Evolutionary conservation across 75 land plant genomes (phyloP).

Genomic region (Selaginella tamariscina): DNA sequence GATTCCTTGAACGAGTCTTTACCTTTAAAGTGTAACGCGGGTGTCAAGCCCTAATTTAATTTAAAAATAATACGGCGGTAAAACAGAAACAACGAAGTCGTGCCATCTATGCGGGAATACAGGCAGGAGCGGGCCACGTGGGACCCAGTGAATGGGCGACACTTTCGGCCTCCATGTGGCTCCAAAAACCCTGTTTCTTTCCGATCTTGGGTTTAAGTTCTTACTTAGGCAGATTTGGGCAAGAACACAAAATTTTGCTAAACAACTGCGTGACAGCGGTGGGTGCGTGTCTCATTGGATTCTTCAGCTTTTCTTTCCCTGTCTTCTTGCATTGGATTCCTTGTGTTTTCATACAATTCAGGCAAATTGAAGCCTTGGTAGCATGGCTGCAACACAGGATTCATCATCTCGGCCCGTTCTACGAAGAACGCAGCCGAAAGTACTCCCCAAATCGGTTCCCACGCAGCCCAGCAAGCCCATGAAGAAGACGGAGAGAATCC

Average conservation of each 20-base stretch:
- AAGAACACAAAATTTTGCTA: background rate
- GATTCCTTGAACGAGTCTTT: too few relatives aligned
- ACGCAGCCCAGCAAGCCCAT: background rate
- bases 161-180: background rate
- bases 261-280: background rate
- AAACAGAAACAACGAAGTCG: background rate
- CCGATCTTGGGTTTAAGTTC: background rate
- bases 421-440: background rate
- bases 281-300: background rate
- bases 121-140: background rate
- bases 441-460: background rate
- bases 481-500: background rate
- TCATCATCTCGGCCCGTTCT: background rate
- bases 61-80: too few relatives aligned
- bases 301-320: background rate
- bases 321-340: background rate
- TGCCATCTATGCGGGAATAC: background rate
- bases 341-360: background rate
- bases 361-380: background rate
- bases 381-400: background rate
- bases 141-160: background rate
- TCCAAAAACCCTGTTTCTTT: background rate
- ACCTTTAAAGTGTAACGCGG: too few relatives aligned
- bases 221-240: too few relatives aligned
- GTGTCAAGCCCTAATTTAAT: too few relatives aligned